Percentiles rank a stretch among this genome's conserved stretches.
Conservation (phyloP, 345 rosid genomes). For the Turnera subulata region DNA sequence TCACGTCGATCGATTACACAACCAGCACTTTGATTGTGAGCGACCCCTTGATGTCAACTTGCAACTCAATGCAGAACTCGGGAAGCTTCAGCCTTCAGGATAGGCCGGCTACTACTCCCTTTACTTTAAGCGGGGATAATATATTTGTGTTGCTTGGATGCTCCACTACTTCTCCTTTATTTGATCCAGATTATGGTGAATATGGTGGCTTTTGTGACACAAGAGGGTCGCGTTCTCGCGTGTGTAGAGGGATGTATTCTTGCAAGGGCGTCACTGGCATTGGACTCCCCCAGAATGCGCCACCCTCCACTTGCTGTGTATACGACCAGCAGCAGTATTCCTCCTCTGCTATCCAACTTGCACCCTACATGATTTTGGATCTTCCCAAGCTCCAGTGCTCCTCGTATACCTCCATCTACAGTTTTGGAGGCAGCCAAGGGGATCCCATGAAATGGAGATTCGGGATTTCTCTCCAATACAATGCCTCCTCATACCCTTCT, state of each 20-base stretch:
- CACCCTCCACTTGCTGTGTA: conserved; percentile 52
- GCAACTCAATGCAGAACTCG: conserved; percentile 59
- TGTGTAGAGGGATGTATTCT: conserved; percentile 56
- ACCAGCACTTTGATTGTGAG: conserved; percentile 32
- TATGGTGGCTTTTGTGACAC: conserved; percentile 49
- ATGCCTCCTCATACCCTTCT: conserved; percentile 36
- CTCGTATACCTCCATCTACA: conserved; percentile 48
- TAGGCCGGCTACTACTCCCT: conserved; percentile 47
- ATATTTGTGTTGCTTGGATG: conserved; percentile 61
- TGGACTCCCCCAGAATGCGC: conserved; percentile 53
- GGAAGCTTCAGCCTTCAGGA: conserved; percentile 64
- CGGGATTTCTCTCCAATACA: conserved; percentile 51
- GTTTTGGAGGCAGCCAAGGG: conserved; percentile 51
- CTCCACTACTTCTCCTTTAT: conserved; percentile 57
- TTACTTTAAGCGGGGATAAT: conserved; percentile 39
- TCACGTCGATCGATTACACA: conserved; percentile 51
- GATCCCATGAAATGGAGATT: conserved; percentile 62
- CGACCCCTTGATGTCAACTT: conserved; percentile 65
- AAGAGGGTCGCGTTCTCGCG: conserved; percentile 53
- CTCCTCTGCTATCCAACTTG: conserved; percentile 43
- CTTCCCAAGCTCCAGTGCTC: conserved; percentile 65
- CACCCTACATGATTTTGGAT: conserved; percentile 50
- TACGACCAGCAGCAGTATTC: too few relatives aligned
- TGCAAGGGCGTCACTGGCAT: conserved; percentile 58
- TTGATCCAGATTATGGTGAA: conserved; percentile 48